These are phyloP conservation scores for Aurifilum marmelostoma DNA, from an alignment of 2,329 filamentous ascomycete species.

Conservation along the genomic window DNA sequence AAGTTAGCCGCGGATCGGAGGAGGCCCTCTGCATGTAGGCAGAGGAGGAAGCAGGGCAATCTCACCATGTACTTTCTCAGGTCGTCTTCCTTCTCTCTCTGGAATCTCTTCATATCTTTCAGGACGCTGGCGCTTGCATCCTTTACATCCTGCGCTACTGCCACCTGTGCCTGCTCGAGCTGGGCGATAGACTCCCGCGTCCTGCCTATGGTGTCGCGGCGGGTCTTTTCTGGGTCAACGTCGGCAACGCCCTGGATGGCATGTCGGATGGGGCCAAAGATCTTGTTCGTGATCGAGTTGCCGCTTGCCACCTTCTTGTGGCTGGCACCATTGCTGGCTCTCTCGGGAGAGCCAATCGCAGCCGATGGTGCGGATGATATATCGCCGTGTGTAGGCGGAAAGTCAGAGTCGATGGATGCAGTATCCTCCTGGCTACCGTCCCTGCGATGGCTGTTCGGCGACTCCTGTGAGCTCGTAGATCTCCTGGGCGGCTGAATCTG, in stretches of 20 bases:
- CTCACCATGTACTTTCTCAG: conserved; percentile 93
- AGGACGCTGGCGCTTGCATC: conserved; percentile 89
- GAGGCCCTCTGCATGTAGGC: conserved; percentile 6
- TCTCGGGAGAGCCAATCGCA: conserved; percentile 69
- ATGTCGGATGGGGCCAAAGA: conserved; percentile 93
- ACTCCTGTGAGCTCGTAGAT: conserved; percentile 63
- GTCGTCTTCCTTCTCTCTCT: conserved; percentile 94
- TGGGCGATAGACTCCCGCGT: conserved; percentile 85
- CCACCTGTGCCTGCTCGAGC: conserved; percentile 87
- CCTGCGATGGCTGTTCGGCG: conserved; percentile 51
- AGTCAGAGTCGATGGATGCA: conserved; percentile 93
- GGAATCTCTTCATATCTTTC: conserved; percentile 89
- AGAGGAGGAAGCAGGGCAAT: conserved; percentile 23
- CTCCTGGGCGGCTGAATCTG: conserved; percentile 66
- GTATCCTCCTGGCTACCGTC: conserved; percentile 73
- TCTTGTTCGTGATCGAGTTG: conserved; percentile 90
- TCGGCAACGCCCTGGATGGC: conserved; percentile 96
- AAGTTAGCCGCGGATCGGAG: neutral
- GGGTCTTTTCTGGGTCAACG: conserved; percentile 89
- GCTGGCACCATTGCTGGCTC: conserved; percentile 48
- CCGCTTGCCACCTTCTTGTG: conserved; percentile 84
- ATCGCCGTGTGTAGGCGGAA: conserved; percentile 85
- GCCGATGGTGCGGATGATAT: conserved; percentile 70
- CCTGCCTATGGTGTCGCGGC: conserved; percentile 93
- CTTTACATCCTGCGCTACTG: conserved; percentile 87